Conservation (phyloP, 805 yeast species). For the Pichia cabralensis region DNA sequence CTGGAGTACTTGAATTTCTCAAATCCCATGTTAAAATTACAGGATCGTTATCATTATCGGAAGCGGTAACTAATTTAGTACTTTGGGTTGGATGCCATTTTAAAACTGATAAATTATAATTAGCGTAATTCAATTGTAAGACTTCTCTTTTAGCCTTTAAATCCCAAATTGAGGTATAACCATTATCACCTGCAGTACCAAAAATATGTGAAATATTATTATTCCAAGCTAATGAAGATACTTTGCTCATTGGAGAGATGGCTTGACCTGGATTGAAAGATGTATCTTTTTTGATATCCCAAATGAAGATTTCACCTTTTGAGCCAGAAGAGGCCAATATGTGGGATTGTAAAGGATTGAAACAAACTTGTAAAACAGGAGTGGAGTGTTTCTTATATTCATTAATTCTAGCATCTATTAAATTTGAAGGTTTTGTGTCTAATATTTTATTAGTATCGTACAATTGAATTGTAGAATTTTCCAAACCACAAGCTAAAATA, state of each 20-base stretch:
- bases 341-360: slow-evolving; percentile 64
- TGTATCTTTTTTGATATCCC: slow-evolving; percentile 71
- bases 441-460: slow-evolving; percentile 57
- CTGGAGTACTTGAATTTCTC: slow-evolving; percentile 89
- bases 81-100: slow-evolving; percentile 93
- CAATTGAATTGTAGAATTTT: slow-evolving; percentile 67
- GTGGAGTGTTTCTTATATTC: slow-evolving; percentile 53
- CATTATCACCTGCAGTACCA: slow-evolving; percentile 81
- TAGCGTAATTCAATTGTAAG: slow-evolving; percentile 66
- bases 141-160: slow-evolving; percentile 81
- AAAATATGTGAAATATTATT: slow-evolving; percentile 72
- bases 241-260: slow-evolving; percentile 71
- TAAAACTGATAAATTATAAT: slow-evolving; percentile 68
- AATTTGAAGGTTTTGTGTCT: slow-evolving; percentile 26
- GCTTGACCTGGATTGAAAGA: slow-evolving; percentile 62
- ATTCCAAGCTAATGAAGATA: slow-evolving; percentile 84
- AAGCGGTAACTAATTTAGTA: slow-evolving; percentile 81
- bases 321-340: slow-evolving; percentile 80
- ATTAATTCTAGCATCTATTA: slow-evolving; percentile 37
- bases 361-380: slow-evolving; percentile 61
- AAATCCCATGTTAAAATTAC: slow-evolving; percentile 86
- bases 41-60: slow-evolving; percentile 72
- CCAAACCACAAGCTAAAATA: slow-evolving; percentile 80
- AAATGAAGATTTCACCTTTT: slow-evolving; percentile 79
- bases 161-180: slow-evolving; percentile 92